Evolutionary conservation across 1,139 yeast species (phyloP), one percentile per base, ranked within the genome.

Genomic region (Taphrina populina): DNA sequence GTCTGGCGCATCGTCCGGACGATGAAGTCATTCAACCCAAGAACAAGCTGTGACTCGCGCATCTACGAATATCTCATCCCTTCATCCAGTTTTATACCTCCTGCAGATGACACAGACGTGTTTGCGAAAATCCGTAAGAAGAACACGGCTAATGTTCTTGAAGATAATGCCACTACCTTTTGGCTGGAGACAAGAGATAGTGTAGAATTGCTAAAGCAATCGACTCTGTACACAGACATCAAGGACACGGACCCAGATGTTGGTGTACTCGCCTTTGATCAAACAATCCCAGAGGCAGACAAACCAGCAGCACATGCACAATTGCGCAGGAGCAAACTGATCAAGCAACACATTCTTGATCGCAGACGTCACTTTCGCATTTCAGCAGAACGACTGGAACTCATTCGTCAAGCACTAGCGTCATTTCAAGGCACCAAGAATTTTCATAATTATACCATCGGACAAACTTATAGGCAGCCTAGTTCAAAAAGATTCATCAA

Each of bases 1-100:
- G 76, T 92, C 23, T 92, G 98, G 97, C 96, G 96, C 11, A 83
- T 84, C 61, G 87, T 83, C 66, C 78, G 97, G 65, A 85, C 90
- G 6, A 88, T 90, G 68, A 87, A 87, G 66, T 81, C 94, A 0
- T 92, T 94, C 70, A 97, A 92, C 69, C 90, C 97, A 70, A 78
- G 97, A 63, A 90, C 88, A 69, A 81, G 88, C 84, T 94, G 98
- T 70, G 84, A 95, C 3, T 88, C 96, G 8, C 79, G 99, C 69
- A 77, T 94, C 60, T 92, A 92, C 69, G 99, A 92, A 73, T 92
- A 92, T 67, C 73, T 94, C 64, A 77, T 92, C 66, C 98, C 98
- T 35, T 85, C 95, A 0, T 88, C 87, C 69, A 81, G 95, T 1
- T 80, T 92, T 62, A 72, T 92, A 59, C 95, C 95, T 2, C 96